Conservation (phyloP, 768 basidiomycete species). For the Agrocybe praecox region DNA sequence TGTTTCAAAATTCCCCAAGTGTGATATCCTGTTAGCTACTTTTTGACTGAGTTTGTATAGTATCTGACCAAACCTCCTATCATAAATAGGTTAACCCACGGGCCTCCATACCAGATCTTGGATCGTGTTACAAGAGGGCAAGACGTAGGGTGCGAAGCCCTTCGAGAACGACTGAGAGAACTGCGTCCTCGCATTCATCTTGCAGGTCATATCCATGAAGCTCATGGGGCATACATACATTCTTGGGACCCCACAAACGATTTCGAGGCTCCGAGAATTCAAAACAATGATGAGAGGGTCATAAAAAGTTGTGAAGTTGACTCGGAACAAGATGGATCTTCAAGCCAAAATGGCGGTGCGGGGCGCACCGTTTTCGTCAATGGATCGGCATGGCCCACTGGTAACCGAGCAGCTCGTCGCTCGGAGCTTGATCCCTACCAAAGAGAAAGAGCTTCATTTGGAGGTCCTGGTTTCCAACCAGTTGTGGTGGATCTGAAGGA, state of each 20-base stretch:
- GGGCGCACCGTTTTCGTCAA: slow-evolving; percentile 43
- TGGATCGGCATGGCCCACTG: slow-evolving; percentile 37
- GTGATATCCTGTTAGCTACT: slow-evolving; percentile 39
- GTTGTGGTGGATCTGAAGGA: slow-evolving; percentile 10
- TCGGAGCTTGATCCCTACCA: background rate
- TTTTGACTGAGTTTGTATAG: background rate
- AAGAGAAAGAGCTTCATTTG: slow-evolving; percentile 24
- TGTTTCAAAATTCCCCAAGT: slow-evolving; percentile 28
- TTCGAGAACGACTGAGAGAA: slow-evolving; percentile 39
- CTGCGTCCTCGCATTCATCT: slow-evolving; percentile 45
- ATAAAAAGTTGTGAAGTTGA: background rate
- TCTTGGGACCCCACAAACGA: background rate
- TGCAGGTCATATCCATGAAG: slow-evolving; percentile 64
- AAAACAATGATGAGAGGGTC: background rate
- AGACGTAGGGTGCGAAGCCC: slow-evolving; percentile 49
- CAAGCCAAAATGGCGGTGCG: background rate
- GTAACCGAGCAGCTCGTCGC: slow-evolving; percentile 10
- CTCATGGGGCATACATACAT: slow-evolving; percentile 3
- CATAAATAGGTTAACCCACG: slow-evolving; percentile 50
- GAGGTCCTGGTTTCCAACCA: slow-evolving; percentile 32
- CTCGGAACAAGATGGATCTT: background rate
- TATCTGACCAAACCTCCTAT: background rate
- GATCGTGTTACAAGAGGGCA: slow-evolving; percentile 41
- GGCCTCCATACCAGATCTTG: slow-evolving; percentile 51
- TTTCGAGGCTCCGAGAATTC: background rate